Percentiles rank a stretch among this genome's conserved stretches.
phyloP scores from a whole-genome alignment of 108 stramenopile species.

The Fragilaria radians region DNA sequence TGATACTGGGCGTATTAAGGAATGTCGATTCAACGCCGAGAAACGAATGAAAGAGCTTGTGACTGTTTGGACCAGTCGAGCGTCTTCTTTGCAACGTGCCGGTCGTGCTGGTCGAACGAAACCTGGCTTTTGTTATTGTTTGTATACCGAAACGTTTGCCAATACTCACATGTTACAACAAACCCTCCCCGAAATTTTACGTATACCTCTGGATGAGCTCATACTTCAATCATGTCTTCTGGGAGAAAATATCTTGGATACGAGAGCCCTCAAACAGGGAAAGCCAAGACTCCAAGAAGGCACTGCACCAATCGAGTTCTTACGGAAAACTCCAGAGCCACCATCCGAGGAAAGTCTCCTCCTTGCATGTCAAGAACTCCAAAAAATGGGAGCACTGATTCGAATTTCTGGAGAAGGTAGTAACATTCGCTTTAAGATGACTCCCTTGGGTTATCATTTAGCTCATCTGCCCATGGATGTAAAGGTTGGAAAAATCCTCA shows the following conservation, averaged over 20 bases:
- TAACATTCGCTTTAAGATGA: conserved; percentile 35
- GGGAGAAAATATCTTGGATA: conserved; percentile 30
- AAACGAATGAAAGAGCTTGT: conserved; percentile 59
- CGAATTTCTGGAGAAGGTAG: conserved; percentile 16
- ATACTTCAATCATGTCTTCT: conserved; percentile 65
- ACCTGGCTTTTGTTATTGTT: conserved; percentile 70
- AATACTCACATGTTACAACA: conserved; percentile 32
- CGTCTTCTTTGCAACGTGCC: conserved; percentile 66
- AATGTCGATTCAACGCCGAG: conserved; percentile 63
- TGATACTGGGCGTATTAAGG: conserved; percentile 75
- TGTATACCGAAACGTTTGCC: conserved; percentile 48
- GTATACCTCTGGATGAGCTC: conserved; percentile 84
- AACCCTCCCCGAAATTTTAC: conserved; percentile 77
- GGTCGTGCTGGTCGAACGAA: conserved; percentile 87
- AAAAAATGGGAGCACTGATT: conserved; percentile 54
- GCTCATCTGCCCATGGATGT: conserved; percentile 82
- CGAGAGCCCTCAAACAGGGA: not conserved
- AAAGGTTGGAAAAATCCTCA: conserved; percentile 65
- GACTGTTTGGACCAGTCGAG: conserved; percentile 58
- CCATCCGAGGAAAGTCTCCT: conserved; percentile 43
- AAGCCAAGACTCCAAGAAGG: not conserved
- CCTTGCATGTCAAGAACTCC: conserved; percentile 48
- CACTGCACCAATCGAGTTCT: conserved; percentile 31
- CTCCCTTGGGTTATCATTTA: conserved; percentile 82
- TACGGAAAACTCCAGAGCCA: conserved; percentile 71